These are phyloP conservation scores for Phymatotrichopsis omnivora DNA, from an alignment of 2,329 filamentous ascomycete species.

Conservation along the genomic window DNA sequence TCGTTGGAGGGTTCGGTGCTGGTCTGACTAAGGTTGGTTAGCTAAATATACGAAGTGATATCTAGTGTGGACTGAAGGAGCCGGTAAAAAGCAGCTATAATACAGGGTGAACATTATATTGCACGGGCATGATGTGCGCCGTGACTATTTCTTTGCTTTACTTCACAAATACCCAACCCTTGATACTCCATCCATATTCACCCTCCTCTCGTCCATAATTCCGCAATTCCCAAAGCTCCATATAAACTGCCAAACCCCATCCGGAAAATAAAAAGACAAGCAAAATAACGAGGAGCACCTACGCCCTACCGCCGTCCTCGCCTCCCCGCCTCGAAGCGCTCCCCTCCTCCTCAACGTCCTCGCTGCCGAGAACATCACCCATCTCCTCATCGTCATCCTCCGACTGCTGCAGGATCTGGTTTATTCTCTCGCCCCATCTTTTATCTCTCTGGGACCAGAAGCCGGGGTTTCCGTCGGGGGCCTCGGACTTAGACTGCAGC, in stretches of 20 bases:
- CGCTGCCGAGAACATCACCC: constrained; percentile 65
- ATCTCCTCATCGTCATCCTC: constrained; percentile 69
- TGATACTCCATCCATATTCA: background rate
- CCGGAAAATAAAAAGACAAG: constrained; percentile 20
- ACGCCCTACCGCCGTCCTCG: constrained; percentile 97
- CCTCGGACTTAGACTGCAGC: constrained; percentile 85
- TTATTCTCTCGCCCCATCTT: constrained; percentile 61
- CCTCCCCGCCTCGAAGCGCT: constrained; percentile 81
- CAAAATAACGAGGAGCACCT: constrained; percentile 54
- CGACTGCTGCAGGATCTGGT: constrained; percentile 75
- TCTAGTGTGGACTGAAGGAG: too few species aligned
- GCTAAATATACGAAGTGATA: too few species aligned
- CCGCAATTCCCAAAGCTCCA: too few species aligned
- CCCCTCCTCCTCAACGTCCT: constrained; percentile 84
- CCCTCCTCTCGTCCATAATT: too few species aligned
- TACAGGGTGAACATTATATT: too few species aligned
- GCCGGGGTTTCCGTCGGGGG: constrained; percentile 32
- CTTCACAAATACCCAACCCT: constrained; percentile 5
- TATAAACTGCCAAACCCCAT: too few species aligned
- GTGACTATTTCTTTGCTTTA: too few species aligned
- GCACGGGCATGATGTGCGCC: too few species aligned
- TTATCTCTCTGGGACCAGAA: constrained; percentile 23
- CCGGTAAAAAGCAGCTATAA: too few species aligned
- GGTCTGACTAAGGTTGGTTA: too few species aligned
- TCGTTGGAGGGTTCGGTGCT: constrained; percentile 34